These are phyloP conservation scores for Ulmus americana DNA, from an alignment of 331 rosid species.

Conservation along the genomic window DNA sequence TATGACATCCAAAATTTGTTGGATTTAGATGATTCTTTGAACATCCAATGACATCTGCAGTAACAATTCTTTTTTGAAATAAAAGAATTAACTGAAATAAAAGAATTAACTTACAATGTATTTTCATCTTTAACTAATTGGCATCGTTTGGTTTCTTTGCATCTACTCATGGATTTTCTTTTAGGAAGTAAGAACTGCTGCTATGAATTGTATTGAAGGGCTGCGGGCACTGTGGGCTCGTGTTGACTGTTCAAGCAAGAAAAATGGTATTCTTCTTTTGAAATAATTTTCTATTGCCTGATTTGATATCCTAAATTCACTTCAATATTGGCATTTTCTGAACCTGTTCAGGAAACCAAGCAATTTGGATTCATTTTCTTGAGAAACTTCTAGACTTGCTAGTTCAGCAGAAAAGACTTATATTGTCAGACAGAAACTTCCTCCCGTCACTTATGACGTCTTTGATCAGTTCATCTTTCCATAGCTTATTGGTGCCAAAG, in stretches of 20 bases:
- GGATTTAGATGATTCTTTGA: not conserved
- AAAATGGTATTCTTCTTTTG: conserved; percentile 52
- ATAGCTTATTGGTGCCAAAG: conserved; percentile 56
- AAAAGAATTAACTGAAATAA: not conserved
- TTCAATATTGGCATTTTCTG: conserved; percentile 13
- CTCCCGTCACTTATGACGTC: conserved; percentile 67
- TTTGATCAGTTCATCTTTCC: conserved; percentile 50
- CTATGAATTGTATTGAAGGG: conserved; percentile 65
- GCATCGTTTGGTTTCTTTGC: not conserved
- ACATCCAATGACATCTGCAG: not conserved
- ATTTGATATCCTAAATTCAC: not conserved
- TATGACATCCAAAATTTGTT: not conserved
- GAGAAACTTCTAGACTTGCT: conserved; percentile 55
- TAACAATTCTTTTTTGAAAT: not conserved
- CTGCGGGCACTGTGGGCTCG: conserved; percentile 49
- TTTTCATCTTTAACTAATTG: not conserved
- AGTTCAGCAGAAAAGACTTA: conserved; percentile 64
- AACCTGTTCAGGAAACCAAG: conserved; percentile 54
- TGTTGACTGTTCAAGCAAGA: conserved; percentile 59
- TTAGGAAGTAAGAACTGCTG: conserved; percentile 61
- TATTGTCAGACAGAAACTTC: conserved; percentile 64
- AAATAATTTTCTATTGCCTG: not conserved
- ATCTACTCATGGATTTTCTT: conserved; percentile 16
- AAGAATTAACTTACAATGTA: not conserved
- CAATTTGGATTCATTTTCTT: conserved; percentile 55